Evolutionary conservation across 768 basidiomycete genomes (phyloP).

Genomic region (Mycena vulgaris): DNA sequence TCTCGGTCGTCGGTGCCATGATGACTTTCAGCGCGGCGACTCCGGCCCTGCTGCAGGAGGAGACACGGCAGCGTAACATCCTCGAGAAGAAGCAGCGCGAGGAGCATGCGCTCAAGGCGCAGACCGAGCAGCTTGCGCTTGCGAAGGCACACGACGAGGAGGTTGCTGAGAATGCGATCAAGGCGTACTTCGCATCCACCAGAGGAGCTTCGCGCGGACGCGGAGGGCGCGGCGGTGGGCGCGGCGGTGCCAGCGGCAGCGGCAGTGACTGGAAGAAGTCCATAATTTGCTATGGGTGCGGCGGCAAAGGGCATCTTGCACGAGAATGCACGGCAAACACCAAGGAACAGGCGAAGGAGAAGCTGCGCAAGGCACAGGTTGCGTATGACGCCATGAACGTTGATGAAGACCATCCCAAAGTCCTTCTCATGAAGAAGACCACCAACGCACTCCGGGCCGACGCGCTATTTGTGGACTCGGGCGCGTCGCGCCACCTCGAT

Average conservation of each 20-base stretch:
- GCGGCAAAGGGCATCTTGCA: background rate
- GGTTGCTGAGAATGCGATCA: background rate
- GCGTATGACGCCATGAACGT: background rate
- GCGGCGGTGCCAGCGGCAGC: background rate
- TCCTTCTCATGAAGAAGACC: conserved; percentile 16
- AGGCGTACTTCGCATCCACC: background rate
- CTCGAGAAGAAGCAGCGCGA: background rate
- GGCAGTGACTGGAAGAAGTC: conserved; percentile 1
- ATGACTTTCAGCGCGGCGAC: background rate
- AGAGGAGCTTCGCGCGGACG: background rate
- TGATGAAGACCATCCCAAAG: background rate
- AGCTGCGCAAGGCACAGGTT: conserved; percentile 3
- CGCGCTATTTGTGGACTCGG: conserved; percentile 1
- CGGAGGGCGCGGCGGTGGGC: background rate
- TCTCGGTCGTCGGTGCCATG: background rate
- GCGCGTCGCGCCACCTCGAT: too few relatives aligned
- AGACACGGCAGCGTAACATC: background rate
- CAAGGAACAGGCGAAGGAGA: background rate
- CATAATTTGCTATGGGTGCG: background rate
- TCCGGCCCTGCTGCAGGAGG: conserved; percentile 2
- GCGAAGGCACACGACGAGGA: background rate
- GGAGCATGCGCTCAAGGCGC: conserved; percentile 4
- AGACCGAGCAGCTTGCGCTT: background rate
- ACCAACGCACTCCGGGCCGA: background rate
- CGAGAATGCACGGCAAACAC: background rate